phyloP scores from a whole-genome alignment of 352 stramenopile genomes.

The Phytophthora citrophthora region DNA sequence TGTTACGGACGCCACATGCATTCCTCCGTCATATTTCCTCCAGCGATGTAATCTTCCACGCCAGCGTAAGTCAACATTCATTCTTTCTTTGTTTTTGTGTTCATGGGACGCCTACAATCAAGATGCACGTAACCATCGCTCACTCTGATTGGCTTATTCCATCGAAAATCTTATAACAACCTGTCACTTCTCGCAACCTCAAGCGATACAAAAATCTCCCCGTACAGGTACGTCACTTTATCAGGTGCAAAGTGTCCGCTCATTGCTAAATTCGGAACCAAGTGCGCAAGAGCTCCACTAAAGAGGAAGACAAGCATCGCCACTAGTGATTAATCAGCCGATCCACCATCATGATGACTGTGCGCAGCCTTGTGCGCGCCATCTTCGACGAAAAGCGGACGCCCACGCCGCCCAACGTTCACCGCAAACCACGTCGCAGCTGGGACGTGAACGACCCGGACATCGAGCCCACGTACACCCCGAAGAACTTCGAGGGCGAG shows the following conservation, averaged over 20 bases:
- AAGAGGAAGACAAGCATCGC: background rate
- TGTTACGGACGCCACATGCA: background rate
- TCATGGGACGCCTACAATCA: background rate
- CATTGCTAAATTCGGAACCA: slow-evolving; percentile 3
- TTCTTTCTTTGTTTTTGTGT: no score
- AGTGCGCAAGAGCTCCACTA: slow-evolving; percentile 7
- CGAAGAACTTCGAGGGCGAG: slow-evolving; percentile 64
- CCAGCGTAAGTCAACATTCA: no score
- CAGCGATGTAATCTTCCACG: background rate
- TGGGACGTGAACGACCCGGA: slow-evolving; percentile 25
- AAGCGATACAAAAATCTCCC: slow-evolving; percentile 14
- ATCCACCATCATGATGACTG: slow-evolving; percentile 28
- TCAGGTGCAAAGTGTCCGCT: slow-evolving; percentile 29
- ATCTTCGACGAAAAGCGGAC: slow-evolving; percentile 44
- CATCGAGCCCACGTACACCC: slow-evolving; percentile 44
- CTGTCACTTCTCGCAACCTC: slow-evolving; percentile 8
- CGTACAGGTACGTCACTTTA: slow-evolving; percentile 14
- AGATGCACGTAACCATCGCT: background rate
- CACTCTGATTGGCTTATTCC: background rate
- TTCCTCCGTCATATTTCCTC: background rate
- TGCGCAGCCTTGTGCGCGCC: slow-evolving; percentile 43
- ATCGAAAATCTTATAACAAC: background rate
- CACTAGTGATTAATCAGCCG: slow-evolving; percentile 1
- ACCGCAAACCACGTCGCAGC: slow-evolving; percentile 12
- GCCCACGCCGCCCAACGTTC: slow-evolving; percentile 4